A percentile compares a stretch with the other conserved stretches of the same genome.
phyloP scores from a whole-genome alignment of 177 flowering plant genomes.

The Vitis hybrid region DNA sequence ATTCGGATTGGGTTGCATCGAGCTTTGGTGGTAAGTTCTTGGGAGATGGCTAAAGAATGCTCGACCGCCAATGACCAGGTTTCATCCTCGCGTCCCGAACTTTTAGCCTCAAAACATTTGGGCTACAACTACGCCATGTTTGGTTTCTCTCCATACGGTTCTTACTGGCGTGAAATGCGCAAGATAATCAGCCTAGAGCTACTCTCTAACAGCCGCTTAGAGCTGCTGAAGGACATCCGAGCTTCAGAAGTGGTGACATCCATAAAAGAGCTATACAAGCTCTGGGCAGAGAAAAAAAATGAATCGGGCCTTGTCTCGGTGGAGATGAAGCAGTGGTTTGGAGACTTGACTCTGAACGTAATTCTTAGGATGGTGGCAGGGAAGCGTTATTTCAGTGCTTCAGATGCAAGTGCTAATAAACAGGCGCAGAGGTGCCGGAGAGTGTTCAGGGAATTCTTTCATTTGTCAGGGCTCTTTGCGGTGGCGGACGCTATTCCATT shows the following conservation, averaged over 20 bases:
- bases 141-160: constrained; percentile 25
- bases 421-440: constrained; percentile 1
- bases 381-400: constrained; percentile 5
- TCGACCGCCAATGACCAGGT: constrained; percentile 21
- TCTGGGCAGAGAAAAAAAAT: neutral
- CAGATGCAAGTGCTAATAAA: neutral
- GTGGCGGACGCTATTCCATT: constrained; percentile 7
- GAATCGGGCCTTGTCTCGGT: constrained; percentile 11
- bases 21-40: constrained; percentile 28
- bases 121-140: constrained; percentile 30
- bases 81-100: constrained; percentile 13
- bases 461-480: constrained; percentile 4
- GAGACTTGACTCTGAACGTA: constrained; percentile 16
- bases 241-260: constrained; percentile 10
- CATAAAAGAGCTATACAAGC: constrained; percentile 15
- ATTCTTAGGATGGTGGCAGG: constrained; percentile 24
- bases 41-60: constrained; percentile 31
- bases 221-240: constrained; percentile 13
- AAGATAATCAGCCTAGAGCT: constrained; percentile 25
- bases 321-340: constrained; percentile 33
- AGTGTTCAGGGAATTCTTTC: constrained; percentile 16
- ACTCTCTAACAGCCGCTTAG: constrained; percentile 26
- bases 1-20: constrained; percentile 25
- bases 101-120: constrained; percentile 10
- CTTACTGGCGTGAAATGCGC: constrained; percentile 30